phyloP scores from a whole-genome alignment of 495 filamentous ascomycete genomes.

The Trichoderma reesei region DNA sequence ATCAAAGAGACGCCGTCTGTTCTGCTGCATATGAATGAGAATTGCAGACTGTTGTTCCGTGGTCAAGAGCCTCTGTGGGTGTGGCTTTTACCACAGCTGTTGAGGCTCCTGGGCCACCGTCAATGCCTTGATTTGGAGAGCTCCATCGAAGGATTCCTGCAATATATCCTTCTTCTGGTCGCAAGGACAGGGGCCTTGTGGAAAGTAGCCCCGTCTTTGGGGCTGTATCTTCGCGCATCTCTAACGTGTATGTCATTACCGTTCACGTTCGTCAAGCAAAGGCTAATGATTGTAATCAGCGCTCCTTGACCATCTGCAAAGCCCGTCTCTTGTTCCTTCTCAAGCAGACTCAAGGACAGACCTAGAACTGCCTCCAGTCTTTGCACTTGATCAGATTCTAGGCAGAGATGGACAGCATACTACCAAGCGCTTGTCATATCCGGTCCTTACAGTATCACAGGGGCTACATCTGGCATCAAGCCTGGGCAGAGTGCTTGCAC shows the following conservation, averaged over 20 bases:
- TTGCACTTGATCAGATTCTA: conserved; percentile 7
- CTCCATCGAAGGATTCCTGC: conserved; percentile 43
- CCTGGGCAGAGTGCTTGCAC: conserved; percentile 2
- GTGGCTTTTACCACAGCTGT: conserved; percentile 64
- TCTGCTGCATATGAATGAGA: conserved; percentile 41
- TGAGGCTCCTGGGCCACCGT: conserved; percentile 44
- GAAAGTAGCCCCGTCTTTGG: conserved; percentile 33
- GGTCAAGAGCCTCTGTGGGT: conserved; percentile 58
- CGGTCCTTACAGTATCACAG: background rate
- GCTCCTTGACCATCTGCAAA: conserved; percentile 16
- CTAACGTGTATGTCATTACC: conserved; percentile 27
- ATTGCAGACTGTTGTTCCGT: conserved; percentile 31
- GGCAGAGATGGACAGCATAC: background rate
- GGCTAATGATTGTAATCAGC: conserved; percentile 12
- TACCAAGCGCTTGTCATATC: background rate
- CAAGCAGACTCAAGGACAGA: background rate
- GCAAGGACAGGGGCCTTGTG: conserved; percentile 30
- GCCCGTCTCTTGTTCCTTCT: background rate
- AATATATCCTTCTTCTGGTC: conserved; percentile 30
- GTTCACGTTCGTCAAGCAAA: background rate
- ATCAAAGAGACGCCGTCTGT: conserved; percentile 65
- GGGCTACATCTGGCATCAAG: background rate
- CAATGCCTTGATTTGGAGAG: conserved; percentile 30
- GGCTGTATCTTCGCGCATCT: conserved; percentile 33
- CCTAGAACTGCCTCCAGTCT: background rate